Base-by-base conservation (phyloP, 345 rosid species). In the Moringa oleifera region DNA sequence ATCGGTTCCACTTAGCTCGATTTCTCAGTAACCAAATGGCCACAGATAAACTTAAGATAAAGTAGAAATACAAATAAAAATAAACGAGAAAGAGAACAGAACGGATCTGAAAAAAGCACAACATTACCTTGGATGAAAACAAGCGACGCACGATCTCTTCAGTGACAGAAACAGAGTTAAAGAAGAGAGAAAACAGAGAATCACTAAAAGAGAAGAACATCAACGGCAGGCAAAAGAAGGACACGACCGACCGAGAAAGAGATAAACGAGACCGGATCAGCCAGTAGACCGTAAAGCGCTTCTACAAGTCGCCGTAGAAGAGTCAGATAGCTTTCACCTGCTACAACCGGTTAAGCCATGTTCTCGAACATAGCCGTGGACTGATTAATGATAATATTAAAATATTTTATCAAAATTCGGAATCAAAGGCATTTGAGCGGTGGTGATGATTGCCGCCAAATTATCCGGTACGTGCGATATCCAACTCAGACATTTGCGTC, bases 381-480 rank as follows among this genome's bases (percentile, higher is more conserved):
- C 19, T 25, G 6, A 21, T n/a, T 22, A 25, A 25, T 4, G 37
- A 33, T 4, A 58, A 52, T 25, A 55, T 10, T 51, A 31, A n/a
- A 36, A 25, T 17, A 7, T 47, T 60, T 46, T 21, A 23, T 59
- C 6, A 33, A 13, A 37, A 58, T 58, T 45, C 10, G 20, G 20
- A 55, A 55, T 57, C 23, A 33, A 57, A 0, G 9, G 47, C 5
- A 23, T 67, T 70, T 75, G 36, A 68, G 70, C 76, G 80, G 80
- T 76, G 57, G 73, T 61, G 80, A 76, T 76, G 57, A 71, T 76
- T 72, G 73, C 76, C 77, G 73, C 77, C 80, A 76, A 72, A 64
- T 71, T 51, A 75, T 55, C 69, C 47, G 9, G 13, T 41, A 11
- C 6, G 12, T 41, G 47, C 47, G 1, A 41, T 41, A n/a, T n/a